Conservation (phyloP, 305 asterid species). For the Solanum hybrid region DNA sequence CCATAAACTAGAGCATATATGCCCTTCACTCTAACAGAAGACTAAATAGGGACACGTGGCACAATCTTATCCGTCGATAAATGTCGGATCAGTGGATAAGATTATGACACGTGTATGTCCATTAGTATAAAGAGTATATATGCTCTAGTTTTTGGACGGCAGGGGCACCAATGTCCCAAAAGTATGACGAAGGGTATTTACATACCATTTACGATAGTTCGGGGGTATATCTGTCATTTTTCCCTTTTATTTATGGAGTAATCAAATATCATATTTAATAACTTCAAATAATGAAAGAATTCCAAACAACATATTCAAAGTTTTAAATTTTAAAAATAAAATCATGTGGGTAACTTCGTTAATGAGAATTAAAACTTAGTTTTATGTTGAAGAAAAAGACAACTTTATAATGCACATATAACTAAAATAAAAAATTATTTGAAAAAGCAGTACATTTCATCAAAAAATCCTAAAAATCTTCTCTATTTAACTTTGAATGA, state of each 20-base stretch:
- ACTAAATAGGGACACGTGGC: no score
- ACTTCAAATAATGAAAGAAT: neutral
- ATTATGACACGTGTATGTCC: no score
- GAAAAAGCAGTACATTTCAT: neutral
- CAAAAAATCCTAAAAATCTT: neutral
- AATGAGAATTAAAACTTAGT: neutral
- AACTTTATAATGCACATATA: neutral
- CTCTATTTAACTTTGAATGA: neutral
- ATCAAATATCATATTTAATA: neutral
- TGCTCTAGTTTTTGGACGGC: no score
- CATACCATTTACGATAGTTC: no score
- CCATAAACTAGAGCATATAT: no score
- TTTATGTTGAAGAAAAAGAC: neutral
- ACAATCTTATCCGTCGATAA: no score
- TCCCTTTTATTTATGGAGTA: neutral
- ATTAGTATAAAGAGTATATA: no score
- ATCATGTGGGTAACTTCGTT: neutral
- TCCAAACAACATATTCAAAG: neutral
- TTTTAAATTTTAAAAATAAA: neutral
- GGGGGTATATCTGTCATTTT: no score
- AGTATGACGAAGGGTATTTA: no score
- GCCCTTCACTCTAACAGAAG: no score
- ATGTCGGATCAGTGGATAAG: no score
- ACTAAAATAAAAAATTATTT: neutral
- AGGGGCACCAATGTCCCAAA: no score